A percentile compares a stretch with the other conserved stretches of the same genome.
These are phyloP conservation scores for Neurospora intermedia DNA, from an alignment of 495 filamentous ascomycete genomes.

Conservation along the genomic window DNA sequence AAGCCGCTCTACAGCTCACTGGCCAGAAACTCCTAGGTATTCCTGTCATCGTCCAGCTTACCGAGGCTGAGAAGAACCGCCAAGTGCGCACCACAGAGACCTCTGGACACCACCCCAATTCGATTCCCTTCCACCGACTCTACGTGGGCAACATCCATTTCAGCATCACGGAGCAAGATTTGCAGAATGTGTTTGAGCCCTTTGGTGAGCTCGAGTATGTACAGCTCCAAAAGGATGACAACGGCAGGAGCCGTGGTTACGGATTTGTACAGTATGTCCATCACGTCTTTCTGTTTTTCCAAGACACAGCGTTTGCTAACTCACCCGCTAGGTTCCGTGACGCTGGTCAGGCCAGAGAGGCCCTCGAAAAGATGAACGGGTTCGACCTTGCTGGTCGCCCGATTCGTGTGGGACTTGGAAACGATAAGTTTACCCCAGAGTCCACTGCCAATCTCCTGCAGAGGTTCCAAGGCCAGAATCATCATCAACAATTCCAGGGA, in stretches of 20 bases:
- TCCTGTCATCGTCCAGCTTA: constrained; percentile 95
- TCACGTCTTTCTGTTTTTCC: neutral
- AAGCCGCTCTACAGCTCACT: constrained; percentile 91
- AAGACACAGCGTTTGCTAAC: constrained; percentile 21
- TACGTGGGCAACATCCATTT: constrained; percentile 99
- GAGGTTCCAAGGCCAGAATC: constrained; percentile 74
- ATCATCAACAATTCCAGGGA: constrained; percentile 75
- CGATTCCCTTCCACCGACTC: constrained; percentile 92
- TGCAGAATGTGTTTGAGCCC: constrained; percentile 94
- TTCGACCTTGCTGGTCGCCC: constrained; percentile 97
- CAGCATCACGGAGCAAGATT: constrained; percentile 92
- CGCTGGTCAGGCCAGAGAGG: constrained; percentile 82
- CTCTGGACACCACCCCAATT: constrained; percentile 48
- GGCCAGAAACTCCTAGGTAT: constrained; percentile 98
- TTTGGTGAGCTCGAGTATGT: constrained; percentile 98
- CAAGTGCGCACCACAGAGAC: constrained; percentile 80
- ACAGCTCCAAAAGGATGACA: constrained; percentile 91
- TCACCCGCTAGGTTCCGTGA: constrained; percentile 64
- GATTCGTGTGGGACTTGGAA: constrained; percentile 98
- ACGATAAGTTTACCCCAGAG: constrained; percentile 99
- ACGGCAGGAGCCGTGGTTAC: constrained; percentile 84
- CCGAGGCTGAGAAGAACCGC: constrained; percentile 98
- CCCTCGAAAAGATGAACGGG: constrained; percentile 97
- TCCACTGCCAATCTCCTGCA: constrained; percentile 84
- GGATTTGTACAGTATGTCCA: constrained; percentile 93